These are phyloP conservation scores for Xylaria curta DNA, from an alignment of 495 filamentous ascomycete genomes.

Conservation along the genomic window DNA sequence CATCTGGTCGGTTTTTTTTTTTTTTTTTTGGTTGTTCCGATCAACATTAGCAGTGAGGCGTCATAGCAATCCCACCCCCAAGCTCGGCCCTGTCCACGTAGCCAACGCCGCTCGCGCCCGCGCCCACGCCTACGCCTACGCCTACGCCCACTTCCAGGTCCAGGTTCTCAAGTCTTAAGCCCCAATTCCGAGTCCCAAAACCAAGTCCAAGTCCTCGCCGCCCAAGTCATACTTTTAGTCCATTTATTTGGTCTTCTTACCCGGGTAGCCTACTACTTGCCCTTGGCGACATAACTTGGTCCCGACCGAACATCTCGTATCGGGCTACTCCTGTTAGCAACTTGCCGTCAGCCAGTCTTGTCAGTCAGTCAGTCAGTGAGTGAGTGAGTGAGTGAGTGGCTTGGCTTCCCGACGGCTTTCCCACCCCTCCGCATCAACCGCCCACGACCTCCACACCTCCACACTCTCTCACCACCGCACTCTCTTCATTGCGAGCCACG, in stretches of 20 bases:
- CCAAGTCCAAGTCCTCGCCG: neutral
- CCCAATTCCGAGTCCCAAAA: conserved; percentile 4
- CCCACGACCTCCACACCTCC: conserved; percentile 21
- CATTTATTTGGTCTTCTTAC: neutral
- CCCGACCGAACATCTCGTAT: conserved; percentile 14
- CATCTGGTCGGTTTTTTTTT: neutral
- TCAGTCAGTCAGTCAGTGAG: neutral
- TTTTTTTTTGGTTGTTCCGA: neutral
- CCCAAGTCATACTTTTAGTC: neutral
- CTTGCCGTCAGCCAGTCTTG: conserved; percentile 5
- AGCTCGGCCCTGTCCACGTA: conserved; percentile 27
- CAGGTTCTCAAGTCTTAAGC: neutral
- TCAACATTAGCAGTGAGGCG: conserved; percentile 7
- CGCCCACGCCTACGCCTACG: neutral
- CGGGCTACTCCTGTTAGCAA: neutral
- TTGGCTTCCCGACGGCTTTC: conserved; percentile 24
- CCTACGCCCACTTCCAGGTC: conserved; percentile 6
- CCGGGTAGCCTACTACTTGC: neutral
- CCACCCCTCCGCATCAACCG: conserved; percentile 25
- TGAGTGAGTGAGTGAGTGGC: conserved; percentile 6
- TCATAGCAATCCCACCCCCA: conserved; percentile 21
- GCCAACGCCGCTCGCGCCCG: conserved; percentile 1
- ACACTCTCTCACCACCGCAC: conserved; percentile 18
- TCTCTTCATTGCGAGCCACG: conserved; percentile 17
- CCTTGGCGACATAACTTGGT: neutral